Evolutionary conservation across 2,329 filamentous ascomycete species (phyloP).

Genomic region (Hymenoscyphus fraxineus): DNA sequence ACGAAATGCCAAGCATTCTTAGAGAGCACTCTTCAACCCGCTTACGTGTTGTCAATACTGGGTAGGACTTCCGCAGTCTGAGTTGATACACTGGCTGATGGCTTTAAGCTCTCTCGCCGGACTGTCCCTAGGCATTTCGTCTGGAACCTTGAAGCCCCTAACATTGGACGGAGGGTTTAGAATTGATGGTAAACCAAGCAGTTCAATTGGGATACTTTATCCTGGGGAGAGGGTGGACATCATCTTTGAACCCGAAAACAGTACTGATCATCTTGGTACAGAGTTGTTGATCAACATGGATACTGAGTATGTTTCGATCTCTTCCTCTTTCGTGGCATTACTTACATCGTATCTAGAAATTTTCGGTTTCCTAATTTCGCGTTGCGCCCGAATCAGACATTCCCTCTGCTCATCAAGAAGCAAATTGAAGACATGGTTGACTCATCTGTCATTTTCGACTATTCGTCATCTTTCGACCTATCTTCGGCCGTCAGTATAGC

Average conservation of each 20-base stretch:
- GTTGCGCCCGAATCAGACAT: slow-evolving; percentile 38
- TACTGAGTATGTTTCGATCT: slow-evolving; percentile 32
- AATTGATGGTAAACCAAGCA: slow-evolving; percentile 24
- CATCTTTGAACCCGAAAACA: slow-evolving; percentile 11
- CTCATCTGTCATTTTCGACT: neutral
- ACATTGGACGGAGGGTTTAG: slow-evolving; percentile 40
- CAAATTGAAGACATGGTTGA: neutral
- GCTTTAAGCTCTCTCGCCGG: slow-evolving; percentile 18
- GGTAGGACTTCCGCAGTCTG: neutral
- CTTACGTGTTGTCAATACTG: neutral
- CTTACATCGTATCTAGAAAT: slow-evolving; percentile 28
- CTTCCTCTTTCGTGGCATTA: too few species aligned
- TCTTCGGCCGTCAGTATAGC: slow-evolving; percentile 11
- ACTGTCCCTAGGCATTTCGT: slow-evolving; percentile 17
- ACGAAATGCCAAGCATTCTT: slow-evolving; percentile 28
- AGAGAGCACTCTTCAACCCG: slow-evolving; percentile 11
- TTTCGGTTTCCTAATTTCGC: slow-evolving; percentile 45
- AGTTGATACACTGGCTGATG: slow-evolving; percentile 12
- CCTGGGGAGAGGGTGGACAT: slow-evolving; percentile 43
- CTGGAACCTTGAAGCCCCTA: slow-evolving; percentile 16
- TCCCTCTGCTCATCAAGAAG: slow-evolving; percentile 29
- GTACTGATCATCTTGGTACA: slow-evolving; percentile 6
- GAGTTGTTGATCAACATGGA: slow-evolving; percentile 31
- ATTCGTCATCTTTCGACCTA: slow-evolving; percentile 23
- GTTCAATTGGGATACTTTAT: slow-evolving; percentile 37